These are phyloP conservation scores for Citrullus amarus DNA, from an alignment of 306 rosid species.

Conservation along the genomic window DNA sequence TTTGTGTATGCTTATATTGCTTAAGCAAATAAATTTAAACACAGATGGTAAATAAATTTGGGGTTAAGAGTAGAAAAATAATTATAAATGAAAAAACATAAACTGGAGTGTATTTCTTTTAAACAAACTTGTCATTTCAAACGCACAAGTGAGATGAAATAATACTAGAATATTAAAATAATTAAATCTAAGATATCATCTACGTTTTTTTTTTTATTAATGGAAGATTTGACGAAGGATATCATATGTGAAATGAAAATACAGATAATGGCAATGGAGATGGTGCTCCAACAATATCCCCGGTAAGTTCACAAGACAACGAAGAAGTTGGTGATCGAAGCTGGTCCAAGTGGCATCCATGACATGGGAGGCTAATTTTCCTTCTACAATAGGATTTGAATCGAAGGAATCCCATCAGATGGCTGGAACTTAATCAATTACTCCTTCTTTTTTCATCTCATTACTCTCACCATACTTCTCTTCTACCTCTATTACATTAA, in stretches of 20 bases:
- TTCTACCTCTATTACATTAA: neutral
- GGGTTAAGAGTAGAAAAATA: no score
- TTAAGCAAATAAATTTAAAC: no score
- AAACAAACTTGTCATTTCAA: no score
- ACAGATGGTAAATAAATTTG: no score
- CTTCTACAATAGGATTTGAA: neutral
- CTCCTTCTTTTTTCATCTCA: neutral
- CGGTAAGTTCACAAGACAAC: neutral
- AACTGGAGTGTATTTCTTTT: no score
- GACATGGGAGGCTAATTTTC: neutral
- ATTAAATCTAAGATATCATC: no score
- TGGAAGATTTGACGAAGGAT: no score
- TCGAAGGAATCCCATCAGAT: neutral
- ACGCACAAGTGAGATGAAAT: no score
- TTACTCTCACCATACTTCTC: neutral
- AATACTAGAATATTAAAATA: no score
- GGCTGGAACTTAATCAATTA: neutral
- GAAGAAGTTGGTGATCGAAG: neutral
- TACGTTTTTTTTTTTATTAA: no score
- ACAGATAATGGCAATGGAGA: slow-evolving; percentile 1
- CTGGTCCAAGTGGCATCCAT: neutral
- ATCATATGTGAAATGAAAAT: neutral
- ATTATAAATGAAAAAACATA: no score
- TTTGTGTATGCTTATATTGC: no score
- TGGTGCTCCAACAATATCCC: neutral